phyloP scores from a whole-genome alignment of 108 stramenopile genomes.

The Fragilaria radians region DNA sequence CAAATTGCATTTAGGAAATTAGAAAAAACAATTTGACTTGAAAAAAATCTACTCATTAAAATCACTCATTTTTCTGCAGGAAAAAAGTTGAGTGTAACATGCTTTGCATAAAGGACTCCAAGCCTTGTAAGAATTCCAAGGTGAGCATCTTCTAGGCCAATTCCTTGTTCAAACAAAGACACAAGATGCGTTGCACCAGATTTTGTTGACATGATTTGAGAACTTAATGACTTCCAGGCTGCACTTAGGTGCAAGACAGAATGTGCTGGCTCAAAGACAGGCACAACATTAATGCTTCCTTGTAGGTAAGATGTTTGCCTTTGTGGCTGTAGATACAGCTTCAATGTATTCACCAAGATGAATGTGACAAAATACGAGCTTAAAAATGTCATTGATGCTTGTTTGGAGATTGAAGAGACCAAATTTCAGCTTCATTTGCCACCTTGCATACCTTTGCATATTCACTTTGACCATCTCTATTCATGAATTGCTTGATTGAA shows the following conservation, averaged over 20 bases:
- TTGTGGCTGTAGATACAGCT: conserved; percentile 96
- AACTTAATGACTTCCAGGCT: conserved; percentile 98
- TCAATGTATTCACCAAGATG: conserved; percentile 97
- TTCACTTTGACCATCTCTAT: conserved; percentile 93
- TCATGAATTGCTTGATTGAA: conserved; percentile 96
- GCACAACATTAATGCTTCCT: conserved; percentile 98
- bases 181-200: conserved; percentile 96
- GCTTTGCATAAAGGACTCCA: conserved; percentile 98
- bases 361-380: conserved; percentile 97
- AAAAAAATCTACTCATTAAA: too few species aligned
- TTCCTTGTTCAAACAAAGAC: conserved; percentile 97
- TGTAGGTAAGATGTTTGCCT: conserved; percentile 98
- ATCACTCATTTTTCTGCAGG: too few species aligned
- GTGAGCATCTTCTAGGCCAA: conserved; percentile 97
- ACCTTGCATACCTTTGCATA: conserved; percentile 93
- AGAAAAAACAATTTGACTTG: too few species aligned
- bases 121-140: conserved; percentile 99
- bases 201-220: conserved; percentile 99
- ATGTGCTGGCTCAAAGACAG: conserved; percentile 94
- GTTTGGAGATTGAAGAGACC: conserved; percentile 91
- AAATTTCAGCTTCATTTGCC: conserved; percentile 91
- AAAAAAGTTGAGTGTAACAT: too few species aligned
- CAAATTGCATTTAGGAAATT: too few species aligned
- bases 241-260: conserved; percentile 93
- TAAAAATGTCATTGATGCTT: conserved; percentile 99